Conservation (phyloP, 352 stramenopile species). For the Phytophthora cajani region DNA sequence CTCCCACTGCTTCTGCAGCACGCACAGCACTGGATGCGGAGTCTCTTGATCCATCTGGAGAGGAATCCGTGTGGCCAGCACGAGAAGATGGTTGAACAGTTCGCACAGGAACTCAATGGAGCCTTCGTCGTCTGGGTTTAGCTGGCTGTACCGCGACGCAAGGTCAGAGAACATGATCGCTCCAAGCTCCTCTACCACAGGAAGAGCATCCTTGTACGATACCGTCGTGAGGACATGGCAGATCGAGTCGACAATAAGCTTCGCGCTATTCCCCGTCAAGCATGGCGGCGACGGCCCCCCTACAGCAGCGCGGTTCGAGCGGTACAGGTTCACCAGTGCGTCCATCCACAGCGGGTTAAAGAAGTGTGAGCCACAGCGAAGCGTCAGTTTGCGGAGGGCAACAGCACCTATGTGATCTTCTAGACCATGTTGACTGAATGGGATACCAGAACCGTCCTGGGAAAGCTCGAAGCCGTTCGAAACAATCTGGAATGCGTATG, state of each 20-base stretch:
- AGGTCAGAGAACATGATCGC: slow-evolving; percentile 75
- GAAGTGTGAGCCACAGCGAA: slow-evolving; percentile 64
- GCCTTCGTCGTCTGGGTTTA: slow-evolving; percentile 57
- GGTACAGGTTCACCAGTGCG: slow-evolving; percentile 69
- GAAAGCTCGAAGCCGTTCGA: slow-evolving; percentile 69
- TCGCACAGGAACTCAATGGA: slow-evolving; percentile 63
- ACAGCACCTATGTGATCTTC: slow-evolving; percentile 80
- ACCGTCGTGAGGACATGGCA: slow-evolving; percentile 69
- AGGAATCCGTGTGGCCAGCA: slow-evolving; percentile 63
- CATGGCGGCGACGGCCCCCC: slow-evolving; percentile 24
- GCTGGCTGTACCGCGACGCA: slow-evolving; percentile 45
- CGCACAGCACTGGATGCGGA: slow-evolving; percentile 60
- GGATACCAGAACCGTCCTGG: slow-evolving; percentile 43
- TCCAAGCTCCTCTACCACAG: slow-evolving; percentile 69
- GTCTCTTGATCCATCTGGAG: slow-evolving; percentile 70
- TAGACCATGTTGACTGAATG: slow-evolving; percentile 52
- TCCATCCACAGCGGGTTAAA: slow-evolving; percentile 80
- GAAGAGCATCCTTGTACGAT: slow-evolving; percentile 69
- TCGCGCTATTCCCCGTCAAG: slow-evolving; percentile 54
- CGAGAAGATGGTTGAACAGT: slow-evolving; percentile 64
- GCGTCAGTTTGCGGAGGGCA: slow-evolving; percentile 71
- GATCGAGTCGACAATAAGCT: slow-evolving; percentile 74
- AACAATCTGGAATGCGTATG: slow-evolving; percentile 73
- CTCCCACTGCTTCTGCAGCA: slow-evolving; percentile 66
- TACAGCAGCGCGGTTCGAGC: slow-evolving; percentile 41